Percentiles rank a stretch among this genome's conserved stretches.
Conservation (phyloP, 192 early-diverging fungal genomes). For the Kickxella alabastrina region DNA sequence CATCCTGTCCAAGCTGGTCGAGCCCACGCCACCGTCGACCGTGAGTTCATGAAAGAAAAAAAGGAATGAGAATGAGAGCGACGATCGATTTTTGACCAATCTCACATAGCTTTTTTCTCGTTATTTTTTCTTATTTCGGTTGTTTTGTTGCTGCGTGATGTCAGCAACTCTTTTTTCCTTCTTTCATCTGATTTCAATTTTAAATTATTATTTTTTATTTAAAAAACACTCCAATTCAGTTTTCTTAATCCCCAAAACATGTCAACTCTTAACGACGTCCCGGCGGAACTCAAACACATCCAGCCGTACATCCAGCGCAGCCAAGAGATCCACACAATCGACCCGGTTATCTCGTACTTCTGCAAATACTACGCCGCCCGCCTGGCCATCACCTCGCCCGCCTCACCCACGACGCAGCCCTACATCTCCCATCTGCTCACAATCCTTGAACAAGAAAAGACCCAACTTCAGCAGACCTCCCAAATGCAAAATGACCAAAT, state of each 20-base stretch:
- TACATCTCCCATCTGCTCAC: constrained; percentile 72
- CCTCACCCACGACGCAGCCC: constrained; percentile 52
- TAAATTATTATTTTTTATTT: constrained; percentile 1
- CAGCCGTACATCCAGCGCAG: constrained; percentile 77
- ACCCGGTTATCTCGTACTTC: constrained; percentile 92
- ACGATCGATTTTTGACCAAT: too few relatives aligned
- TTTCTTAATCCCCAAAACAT: neutral
- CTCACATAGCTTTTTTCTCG: too few relatives aligned
- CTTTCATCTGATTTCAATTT: constrained; percentile 3
- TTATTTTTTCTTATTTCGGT: too few relatives aligned
- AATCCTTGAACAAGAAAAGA: constrained; percentile 77
- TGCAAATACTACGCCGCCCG: constrained; percentile 84
- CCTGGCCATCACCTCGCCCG: constrained; percentile 63
- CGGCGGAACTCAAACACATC: constrained; percentile 66
- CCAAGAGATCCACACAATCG: constrained; percentile 69
- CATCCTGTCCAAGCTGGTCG: constrained; percentile 25
- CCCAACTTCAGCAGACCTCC: constrained; percentile 57
- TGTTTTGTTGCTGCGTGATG: neutral
- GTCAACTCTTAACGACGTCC: constrained; percentile 34
- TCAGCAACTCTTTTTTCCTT: neutral
- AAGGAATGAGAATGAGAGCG: too few relatives aligned
- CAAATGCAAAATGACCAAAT: constrained; percentile 72
- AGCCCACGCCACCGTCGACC: neutral
- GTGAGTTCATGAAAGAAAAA: neutral
- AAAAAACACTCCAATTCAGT: too few relatives aligned